Evolutionary conservation across 2,329 filamentous ascomycete species (phyloP).

Genomic region (Claviceps pazoutovae): DNA sequence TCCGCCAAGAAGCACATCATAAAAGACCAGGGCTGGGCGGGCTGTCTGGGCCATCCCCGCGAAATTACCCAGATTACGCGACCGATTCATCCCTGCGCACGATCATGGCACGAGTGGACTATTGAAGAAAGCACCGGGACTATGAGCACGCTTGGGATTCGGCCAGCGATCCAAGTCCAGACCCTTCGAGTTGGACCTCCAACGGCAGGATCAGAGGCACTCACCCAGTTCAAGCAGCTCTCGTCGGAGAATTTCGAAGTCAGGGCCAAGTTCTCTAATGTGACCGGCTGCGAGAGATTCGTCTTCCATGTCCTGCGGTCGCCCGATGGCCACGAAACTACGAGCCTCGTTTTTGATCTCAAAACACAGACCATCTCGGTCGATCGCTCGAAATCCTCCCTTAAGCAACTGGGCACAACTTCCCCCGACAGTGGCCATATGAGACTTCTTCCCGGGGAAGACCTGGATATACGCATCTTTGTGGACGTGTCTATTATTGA

Average conservation of each 20-base stretch:
- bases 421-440: constrained; percentile 2
- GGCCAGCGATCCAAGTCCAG: constrained; percentile 7
- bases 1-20: constrained; percentile 6
- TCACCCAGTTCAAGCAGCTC: background rate
- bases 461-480: constrained; percentile 9
- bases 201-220: background rate
- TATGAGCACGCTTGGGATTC: constrained; percentile 8
- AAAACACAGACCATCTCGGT: constrained; percentile 8
- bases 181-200: constrained; percentile 1
- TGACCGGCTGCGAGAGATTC: constrained; percentile 4
- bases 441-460: constrained; percentile 7
- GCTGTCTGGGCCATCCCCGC: constrained; percentile 8
- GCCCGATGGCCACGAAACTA: constrained; percentile 6
- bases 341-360: constrained; percentile 9
- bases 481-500: constrained; percentile 12
- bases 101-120: constrained; percentile 5
- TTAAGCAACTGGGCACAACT: constrained; percentile 3
- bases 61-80: constrained; percentile 5
- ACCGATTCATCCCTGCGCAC: background rate
- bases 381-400: constrained; percentile 9
- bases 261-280: constrained; percentile 1
- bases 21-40: constrained; percentile 8
- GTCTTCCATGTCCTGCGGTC: constrained; percentile 4
- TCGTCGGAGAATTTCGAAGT: constrained; percentile 5
- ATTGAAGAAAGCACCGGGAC: constrained; percentile 4